A percentile compares a stretch with the other conserved stretches of the same genome.
Evolutionary conservation across 2,329 filamentous ascomycete genomes (phyloP).

Genomic region (Neurospora sp.): DNA sequence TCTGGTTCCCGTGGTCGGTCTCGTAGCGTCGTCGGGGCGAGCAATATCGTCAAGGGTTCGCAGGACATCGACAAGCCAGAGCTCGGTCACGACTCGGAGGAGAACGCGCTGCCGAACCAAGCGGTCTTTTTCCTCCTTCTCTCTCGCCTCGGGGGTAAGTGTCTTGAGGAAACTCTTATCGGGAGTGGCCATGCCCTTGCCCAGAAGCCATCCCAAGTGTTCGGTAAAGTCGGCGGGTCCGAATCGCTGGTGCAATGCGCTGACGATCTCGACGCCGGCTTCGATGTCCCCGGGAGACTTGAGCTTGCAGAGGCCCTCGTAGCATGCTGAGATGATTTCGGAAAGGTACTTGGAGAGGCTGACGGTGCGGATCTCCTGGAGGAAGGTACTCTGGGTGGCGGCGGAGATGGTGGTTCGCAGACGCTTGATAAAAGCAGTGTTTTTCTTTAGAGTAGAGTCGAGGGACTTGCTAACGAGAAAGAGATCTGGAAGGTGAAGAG

Average conservation of each 20-base stretch:
- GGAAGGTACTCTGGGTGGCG: slow-evolving; percentile 69
- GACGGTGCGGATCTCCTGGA: slow-evolving; percentile 81
- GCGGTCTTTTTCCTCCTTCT: slow-evolving; percentile 93
- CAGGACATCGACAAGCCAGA: slow-evolving; percentile 88
- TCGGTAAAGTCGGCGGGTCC: slow-evolving; percentile 84
- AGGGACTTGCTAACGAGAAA: slow-evolving; percentile 70
- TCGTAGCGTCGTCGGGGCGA: slow-evolving; percentile 52
- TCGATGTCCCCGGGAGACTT: slow-evolving; percentile 89
- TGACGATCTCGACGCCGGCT: slow-evolving; percentile 84
- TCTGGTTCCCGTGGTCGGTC: slow-evolving; percentile 52
- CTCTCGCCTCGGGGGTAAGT: slow-evolving; percentile 69
- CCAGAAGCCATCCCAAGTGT: slow-evolving; percentile 85
- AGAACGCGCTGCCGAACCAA: slow-evolving; percentile 77
- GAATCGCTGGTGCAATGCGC: slow-evolving; percentile 91
- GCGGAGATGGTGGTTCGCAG: slow-evolving; percentile 81
- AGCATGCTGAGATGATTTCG: slow-evolving; percentile 92
- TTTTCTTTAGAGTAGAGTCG: slow-evolving; percentile 94
- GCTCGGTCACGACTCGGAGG: slow-evolving; percentile 81
- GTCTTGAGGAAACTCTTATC: slow-evolving; percentile 77
- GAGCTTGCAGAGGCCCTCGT: slow-evolving; percentile 84
- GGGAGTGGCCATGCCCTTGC: slow-evolving; percentile 81
- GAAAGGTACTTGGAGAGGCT: slow-evolving; percentile 95
- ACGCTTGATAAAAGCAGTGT: slow-evolving; percentile 95
- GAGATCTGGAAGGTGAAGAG: slow-evolving; percentile 46
- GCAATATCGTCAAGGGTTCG: slow-evolving; percentile 65